Evolutionary conservation across 768 basidiomycete species (phyloP).

Genomic region (Lactifluus subvellereus): DNA sequence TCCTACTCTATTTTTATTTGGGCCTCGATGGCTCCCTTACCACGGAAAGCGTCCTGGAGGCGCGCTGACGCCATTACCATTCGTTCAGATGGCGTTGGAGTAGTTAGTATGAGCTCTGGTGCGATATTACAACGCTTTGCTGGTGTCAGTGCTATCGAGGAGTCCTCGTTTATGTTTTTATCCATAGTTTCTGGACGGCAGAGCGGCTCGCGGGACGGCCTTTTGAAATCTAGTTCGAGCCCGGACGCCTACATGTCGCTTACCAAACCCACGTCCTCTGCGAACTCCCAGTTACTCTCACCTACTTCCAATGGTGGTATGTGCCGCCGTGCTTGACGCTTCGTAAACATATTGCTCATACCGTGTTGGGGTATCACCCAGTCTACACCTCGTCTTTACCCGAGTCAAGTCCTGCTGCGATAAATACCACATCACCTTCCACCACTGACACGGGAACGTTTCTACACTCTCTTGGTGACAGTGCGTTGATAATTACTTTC

Average conservation of each 20-base stretch:
- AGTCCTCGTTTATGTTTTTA: neutral
- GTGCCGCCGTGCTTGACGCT: neutral
- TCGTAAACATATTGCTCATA: neutral
- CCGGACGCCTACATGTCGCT: neutral
- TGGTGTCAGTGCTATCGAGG: neutral
- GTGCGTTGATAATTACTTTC: neutral
- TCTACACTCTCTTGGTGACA: neutral
- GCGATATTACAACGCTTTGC: neutral
- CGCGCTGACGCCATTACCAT: neutral
- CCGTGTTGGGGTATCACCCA: neutral
- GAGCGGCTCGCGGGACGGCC: neutral
- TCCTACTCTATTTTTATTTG: neutral
- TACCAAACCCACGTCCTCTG: neutral
- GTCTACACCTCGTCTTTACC: neutral
- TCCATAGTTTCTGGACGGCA: neutral
- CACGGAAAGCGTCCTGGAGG: constrained; percentile 5
- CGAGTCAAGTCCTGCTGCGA: neutral
- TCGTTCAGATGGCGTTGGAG: neutral
- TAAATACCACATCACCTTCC: neutral
- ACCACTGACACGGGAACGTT: neutral
- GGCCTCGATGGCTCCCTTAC: constrained; percentile 15
- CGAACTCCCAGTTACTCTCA: neutral
- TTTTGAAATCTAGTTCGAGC: neutral
- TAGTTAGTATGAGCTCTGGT: constrained; percentile 2
- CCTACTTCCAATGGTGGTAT: neutral